Percentiles rank a stretch among this genome's conserved stretches.
phyloP scores from a whole-genome alignment of 2,329 filamentous ascomycete genomes.

The Ascochyta fabae region DNA sequence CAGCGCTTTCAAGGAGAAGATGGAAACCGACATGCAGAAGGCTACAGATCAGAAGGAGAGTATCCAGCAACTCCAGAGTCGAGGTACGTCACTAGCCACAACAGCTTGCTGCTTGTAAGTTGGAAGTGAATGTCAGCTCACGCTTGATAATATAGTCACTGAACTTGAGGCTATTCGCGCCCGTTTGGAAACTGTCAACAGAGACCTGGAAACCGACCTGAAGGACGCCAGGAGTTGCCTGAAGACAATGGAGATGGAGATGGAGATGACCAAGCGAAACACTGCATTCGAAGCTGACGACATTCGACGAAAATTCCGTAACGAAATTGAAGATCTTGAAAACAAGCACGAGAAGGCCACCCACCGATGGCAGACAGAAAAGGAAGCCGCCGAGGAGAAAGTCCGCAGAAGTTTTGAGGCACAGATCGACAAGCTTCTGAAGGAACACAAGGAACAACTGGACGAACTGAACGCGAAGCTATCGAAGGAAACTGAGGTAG shows the following conservation, averaged over 20 bases:
- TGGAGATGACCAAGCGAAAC: conserved; percentile 60
- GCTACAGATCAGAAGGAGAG: conserved; percentile 75
- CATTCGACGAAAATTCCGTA: conserved; percentile 60
- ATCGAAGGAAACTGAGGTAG: conserved; percentile 70
- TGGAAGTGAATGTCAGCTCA: not conserved
- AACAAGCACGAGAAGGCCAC: conserved; percentile 63
- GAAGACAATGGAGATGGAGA: conserved; percentile 54
- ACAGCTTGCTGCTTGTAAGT: not conserved
- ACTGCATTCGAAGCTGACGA: conserved; percentile 61
- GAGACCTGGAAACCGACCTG: conserved; percentile 70
- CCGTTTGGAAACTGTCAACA: conserved; percentile 60
- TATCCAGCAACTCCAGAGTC: conserved; percentile 74
- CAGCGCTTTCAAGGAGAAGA: conserved; percentile 71
- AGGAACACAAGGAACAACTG: conserved; percentile 71
- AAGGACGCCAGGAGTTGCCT: conserved; percentile 65
- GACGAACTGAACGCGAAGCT: conserved; percentile 68
- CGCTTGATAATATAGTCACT: conserved; percentile 50
- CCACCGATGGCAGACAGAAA: conserved; percentile 61
- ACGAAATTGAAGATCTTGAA: conserved; percentile 62
- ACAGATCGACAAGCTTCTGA: conserved; percentile 65
- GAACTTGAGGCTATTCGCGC: conserved; percentile 63
- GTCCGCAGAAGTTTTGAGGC: conserved; percentile 54
- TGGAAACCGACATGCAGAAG: conserved; percentile 72
- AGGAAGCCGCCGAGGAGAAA: conserved; percentile 54
- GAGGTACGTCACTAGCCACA: conserved; percentile 63